Conservation (phyloP, 2,329 filamentous ascomycete genomes). For the Fusarium longipes region DNA sequence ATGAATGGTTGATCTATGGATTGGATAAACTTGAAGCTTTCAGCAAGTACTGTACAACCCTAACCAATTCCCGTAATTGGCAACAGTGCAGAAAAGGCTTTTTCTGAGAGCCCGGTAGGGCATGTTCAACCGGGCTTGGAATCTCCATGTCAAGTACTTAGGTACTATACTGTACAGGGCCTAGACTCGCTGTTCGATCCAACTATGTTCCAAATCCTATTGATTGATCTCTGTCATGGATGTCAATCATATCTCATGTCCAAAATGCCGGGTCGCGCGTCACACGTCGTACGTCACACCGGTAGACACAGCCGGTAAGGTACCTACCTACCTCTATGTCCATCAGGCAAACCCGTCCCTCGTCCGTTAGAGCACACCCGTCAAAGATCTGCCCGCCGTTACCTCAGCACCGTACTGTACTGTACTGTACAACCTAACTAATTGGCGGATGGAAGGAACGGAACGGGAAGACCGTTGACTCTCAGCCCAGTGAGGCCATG, state of each 20-base stretch:
- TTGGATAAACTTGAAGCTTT: neutral
- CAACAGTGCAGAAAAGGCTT: slow-evolving; percentile 4
- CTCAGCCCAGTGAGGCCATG: slow-evolving; percentile 39
- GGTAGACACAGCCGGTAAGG: neutral
- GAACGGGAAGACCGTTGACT: slow-evolving; percentile 7
- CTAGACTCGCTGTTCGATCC: neutral
- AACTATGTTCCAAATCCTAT: neutral
- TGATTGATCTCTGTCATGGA: neutral
- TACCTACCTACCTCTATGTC: neutral
- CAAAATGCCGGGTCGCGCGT: slow-evolving; percentile 12
- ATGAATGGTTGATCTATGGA: neutral
- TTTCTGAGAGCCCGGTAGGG: slow-evolving; percentile 3
- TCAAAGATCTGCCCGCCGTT: too few species aligned
- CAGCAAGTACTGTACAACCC: slow-evolving; percentile 12
- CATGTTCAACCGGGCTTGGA: neutral
- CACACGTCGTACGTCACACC: slow-evolving; percentile 1
- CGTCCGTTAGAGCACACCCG: neutral
- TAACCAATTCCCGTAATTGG: slow-evolving; percentile 18
- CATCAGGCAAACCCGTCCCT: neutral
- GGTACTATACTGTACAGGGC: neutral
- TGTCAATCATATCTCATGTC: slow-evolving; percentile 13
- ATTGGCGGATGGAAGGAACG: neutral
- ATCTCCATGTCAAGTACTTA: neutral
- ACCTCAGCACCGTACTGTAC: neutral
- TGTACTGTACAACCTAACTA: neutral